A percentile compares a stretch with the other conserved stretches of the same genome.
Conservation (phyloP, 2,329 filamentous ascomycete genomes). For the Penicillium fuscoglaucum region DNA sequence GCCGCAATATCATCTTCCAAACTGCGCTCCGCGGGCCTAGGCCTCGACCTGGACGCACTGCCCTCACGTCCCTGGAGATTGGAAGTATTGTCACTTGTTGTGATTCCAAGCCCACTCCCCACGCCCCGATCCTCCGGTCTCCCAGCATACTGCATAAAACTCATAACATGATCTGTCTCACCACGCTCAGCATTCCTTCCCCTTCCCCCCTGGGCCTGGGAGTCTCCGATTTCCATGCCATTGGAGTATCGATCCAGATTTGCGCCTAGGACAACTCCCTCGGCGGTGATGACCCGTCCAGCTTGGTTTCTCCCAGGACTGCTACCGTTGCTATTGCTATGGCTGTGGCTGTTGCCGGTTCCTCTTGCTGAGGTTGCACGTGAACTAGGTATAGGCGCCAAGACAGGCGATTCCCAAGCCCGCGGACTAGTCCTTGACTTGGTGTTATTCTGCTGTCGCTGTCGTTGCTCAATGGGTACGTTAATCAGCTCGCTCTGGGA, state of each 20-base stretch:
- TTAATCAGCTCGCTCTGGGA: constrained; percentile 35
- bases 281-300: constrained; percentile 24
- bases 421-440: neutral
- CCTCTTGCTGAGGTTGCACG: neutral
- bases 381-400: neutral
- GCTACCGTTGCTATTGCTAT: neutral
- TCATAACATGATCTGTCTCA: constrained; percentile 25
- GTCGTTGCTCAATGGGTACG: constrained; percentile 18
- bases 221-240: constrained; percentile 2
- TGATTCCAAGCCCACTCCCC: neutral
- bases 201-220: neutral
- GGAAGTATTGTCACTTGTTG: neutral
- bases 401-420: neutral
- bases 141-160: constrained; percentile 29
- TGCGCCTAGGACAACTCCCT: constrained; percentile 31
- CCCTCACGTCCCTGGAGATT: too few relatives aligned
- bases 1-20: neutral
- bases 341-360: neutral
- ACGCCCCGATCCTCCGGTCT: neutral
- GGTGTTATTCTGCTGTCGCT: neutral
- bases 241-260: constrained; percentile 26
- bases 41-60: neutral
- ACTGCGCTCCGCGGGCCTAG: neutral
- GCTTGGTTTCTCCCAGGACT: neutral
- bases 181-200: neutral